Conservation (phyloP, 768 basidiomycete genomes). For the Rhizopogon sp. region DNA sequence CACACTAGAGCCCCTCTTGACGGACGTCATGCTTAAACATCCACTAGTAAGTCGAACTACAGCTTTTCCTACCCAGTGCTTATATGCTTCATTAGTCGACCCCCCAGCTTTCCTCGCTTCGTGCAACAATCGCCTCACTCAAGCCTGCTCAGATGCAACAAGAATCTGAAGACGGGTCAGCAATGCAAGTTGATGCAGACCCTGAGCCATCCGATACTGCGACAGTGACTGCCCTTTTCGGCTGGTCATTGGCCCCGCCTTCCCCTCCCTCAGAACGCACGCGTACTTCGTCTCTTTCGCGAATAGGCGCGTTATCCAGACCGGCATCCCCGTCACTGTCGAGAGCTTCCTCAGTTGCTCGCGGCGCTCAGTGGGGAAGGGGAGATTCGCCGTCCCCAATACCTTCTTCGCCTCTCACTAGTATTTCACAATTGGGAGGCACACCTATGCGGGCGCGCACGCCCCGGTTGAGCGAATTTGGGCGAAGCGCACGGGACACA, state of each 20-base stretch:
- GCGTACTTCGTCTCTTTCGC: slow-evolving; percentile 15
- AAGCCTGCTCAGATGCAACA: slow-evolving; percentile 12
- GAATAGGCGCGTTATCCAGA: slow-evolving; percentile 18
- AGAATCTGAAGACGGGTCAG: slow-evolving; percentile 22
- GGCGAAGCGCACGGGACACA: slow-evolving; percentile 32
- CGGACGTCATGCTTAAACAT: slow-evolving; percentile 58
- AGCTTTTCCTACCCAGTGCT: slow-evolving; percentile 5
- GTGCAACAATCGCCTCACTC: slow-evolving; percentile 34
- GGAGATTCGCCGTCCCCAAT: no score
- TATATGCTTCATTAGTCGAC: slow-evolving; percentile 39
- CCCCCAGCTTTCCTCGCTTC: slow-evolving; percentile 50
- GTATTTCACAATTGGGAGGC: slow-evolving; percentile 10
- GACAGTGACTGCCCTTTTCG: slow-evolving; percentile 41
- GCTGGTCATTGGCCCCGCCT: slow-evolving; percentile 38
- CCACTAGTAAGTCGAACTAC: slow-evolving; percentile 52
- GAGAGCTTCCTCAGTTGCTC: slow-evolving; percentile 27
- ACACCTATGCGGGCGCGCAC: slow-evolving; percentile 11
- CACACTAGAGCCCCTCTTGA: slow-evolving; percentile 46
- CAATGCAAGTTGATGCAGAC: slow-evolving; percentile 6
- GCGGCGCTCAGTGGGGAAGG: no score
- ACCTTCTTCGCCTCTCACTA: slow-evolving; percentile 8
- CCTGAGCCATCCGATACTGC: slow-evolving; percentile 33
- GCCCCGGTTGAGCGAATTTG: slow-evolving; percentile 5
- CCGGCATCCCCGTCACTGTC: slow-evolving; percentile 28
- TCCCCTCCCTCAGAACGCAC: slow-evolving; percentile 10